Base-by-base conservation (phyloP, 257 asterid genomes). In the Prunella vulgaris region DNA sequence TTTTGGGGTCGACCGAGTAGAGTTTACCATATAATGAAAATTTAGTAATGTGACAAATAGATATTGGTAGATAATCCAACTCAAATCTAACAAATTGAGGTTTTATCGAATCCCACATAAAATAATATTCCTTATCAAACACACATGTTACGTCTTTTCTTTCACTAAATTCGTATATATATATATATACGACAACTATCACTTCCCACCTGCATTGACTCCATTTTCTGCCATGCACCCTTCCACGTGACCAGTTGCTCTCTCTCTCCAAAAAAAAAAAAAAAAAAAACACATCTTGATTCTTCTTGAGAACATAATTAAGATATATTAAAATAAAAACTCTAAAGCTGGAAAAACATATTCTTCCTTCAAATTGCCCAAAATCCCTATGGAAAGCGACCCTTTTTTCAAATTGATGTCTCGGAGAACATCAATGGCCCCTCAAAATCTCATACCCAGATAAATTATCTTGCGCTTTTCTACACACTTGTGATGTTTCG, bases 371-470 rank as follows among this genome's bases (percentile, higher is more conserved):
- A 53, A 48, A 28, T 40, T 60, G 27, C 60, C 72, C 76, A 77
- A 62, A 40, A 76, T 78, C 79, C 74, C 64, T 53, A 37, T 9
- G 38, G 83, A 78, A 64, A 74, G 75, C 68, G 83, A 74, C 75
- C 51, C 63, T 51, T 7, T 33, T 22, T 14, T 24, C 53, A 54
- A 35, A 9, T 38, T 53, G 58, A 35, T 74, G 28, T 32, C 1
- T 21, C 56, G 40, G 56, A 10, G 60, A 54, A 60, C 64, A 72
- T n/a, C 4, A 52, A 28, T 53, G 72, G 52, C 30, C 75, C 71
- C 76, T 21, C 14, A 42, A 44, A 77, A 61, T 77, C 69, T 32
- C 32, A 24, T 66, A 30, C 14, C 13, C 42, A 48, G 25, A 24
- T 48, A 15, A 38, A 22, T 68, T 6, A 20, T 18, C 10, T 8